These are phyloP conservation scores for Lachnum nothofagi DNA, from an alignment of 2,329 filamentous ascomycete genomes.

Conservation along the genomic window DNA sequence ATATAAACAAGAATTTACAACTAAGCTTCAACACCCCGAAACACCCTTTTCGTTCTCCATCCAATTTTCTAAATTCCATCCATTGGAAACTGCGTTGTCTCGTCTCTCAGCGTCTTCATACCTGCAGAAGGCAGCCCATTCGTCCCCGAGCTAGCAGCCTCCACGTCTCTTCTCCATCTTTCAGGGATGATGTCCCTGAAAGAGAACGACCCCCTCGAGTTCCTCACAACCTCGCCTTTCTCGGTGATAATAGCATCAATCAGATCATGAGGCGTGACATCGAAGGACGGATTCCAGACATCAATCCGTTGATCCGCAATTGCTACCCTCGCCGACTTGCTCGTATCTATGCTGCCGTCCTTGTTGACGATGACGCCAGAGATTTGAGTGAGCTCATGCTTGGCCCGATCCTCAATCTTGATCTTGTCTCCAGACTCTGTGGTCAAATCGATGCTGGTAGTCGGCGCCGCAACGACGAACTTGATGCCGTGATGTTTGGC, in stretches of 20 bases:
- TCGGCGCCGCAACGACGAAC: constrained; percentile 90
- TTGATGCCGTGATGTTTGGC: constrained; percentile 83
- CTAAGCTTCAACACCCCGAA: not conserved
- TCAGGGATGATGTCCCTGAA: constrained; percentile 54
- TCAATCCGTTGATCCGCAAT: constrained; percentile 71
- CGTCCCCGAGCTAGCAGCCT: not conserved
- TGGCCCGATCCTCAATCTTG: constrained; percentile 80
- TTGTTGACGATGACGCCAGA: constrained; percentile 67
- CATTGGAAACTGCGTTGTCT: constrained; percentile 20
- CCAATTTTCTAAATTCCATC: constrained; percentile 3
- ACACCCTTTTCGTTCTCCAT: not conserved
- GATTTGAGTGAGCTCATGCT: constrained; percentile 77
- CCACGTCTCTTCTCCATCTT: constrained; percentile 40
- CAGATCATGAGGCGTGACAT: constrained; percentile 81
- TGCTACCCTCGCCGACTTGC: constrained; percentile 64
- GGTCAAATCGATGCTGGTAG: constrained; percentile 84
- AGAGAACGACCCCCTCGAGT: constrained; percentile 63
- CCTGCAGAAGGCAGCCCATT: not conserved
- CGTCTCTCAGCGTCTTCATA: constrained; percentile 11
- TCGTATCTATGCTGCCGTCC: constrained; percentile 59
- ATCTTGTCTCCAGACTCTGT: constrained; percentile 76
- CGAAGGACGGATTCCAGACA: constrained; percentile 97
- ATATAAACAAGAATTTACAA: not conserved
- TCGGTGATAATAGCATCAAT: constrained; percentile 96
- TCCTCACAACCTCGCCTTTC: constrained; percentile 78